phyloP scores from a whole-genome alignment of 768 basidiomycete species.

The Tephrocybe rancida region DNA sequence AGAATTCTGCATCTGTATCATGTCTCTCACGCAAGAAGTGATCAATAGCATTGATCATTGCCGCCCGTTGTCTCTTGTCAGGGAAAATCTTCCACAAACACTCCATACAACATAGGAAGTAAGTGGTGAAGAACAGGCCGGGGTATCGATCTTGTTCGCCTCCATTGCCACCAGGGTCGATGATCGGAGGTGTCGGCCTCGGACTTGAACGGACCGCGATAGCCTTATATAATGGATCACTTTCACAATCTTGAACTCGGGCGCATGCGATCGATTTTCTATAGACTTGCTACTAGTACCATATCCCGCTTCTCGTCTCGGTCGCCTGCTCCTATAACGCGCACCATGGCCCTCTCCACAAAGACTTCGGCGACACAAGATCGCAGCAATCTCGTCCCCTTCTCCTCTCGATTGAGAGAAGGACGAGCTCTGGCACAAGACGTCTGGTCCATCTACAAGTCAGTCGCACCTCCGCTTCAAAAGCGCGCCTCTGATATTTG shows the following conservation, averaged over 20 bases:
- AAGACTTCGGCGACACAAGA: constrained; percentile 22
- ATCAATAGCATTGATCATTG: too few relatives aligned
- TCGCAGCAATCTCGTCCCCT: constrained; percentile 58
- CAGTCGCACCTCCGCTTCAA: constrained; percentile 19
- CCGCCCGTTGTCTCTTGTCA: too few relatives aligned
- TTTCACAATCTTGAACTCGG: background rate
- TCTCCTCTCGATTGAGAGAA: constrained; percentile 71
- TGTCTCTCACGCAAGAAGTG: too few relatives aligned
- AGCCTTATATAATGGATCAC: constrained; percentile 2
- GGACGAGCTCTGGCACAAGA: constrained; percentile 81
- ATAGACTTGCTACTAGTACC: constrained; percentile 9
- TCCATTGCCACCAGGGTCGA: too few relatives aligned
- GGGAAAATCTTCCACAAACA: too few relatives aligned
- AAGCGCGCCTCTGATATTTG: constrained; percentile 9
- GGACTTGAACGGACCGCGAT: constrained; percentile 9
- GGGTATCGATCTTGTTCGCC: too few relatives aligned
- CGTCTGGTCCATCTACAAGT: constrained; percentile 95
- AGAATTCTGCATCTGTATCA: too few relatives aligned
- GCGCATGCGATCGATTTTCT: constrained; percentile 2
- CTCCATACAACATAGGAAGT: too few relatives aligned
- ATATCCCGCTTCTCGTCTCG: constrained; percentile 2
- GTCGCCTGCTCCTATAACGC: constrained; percentile 19
- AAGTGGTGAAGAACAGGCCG: too few relatives aligned
- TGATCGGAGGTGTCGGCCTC: constrained; percentile 17
- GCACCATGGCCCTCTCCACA: constrained; percentile 11